A percentile compares a stretch with the other conserved stretches of the same genome.
Evolutionary conservation across 805 yeast genomes (phyloP).

Genomic region (Kuraishia borneana): DNA sequence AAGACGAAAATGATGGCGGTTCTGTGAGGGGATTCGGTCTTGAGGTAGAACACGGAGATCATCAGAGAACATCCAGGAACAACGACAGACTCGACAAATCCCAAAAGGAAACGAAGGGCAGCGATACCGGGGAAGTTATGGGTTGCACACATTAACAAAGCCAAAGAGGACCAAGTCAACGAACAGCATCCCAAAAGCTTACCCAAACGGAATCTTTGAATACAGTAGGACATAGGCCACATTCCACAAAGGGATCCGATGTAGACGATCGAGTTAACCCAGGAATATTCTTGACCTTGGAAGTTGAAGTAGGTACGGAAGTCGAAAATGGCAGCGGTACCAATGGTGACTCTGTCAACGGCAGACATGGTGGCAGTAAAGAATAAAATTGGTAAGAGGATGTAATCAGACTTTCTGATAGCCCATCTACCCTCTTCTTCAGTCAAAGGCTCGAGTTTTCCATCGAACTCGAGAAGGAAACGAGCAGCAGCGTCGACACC

Average conservation of each 20-base stretch:
- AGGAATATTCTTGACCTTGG: conserved; percentile 23
- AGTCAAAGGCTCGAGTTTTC: conserved; percentile 12
- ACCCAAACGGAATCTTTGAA: conserved; percentile 13
- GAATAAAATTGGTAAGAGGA: conserved; percentile 22
- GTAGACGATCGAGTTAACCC: conserved; percentile 29
- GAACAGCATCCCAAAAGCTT: conserved; percentile 7
- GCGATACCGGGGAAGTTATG: conserved; percentile 29
- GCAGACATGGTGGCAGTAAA: conserved; percentile 23
- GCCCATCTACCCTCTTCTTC: conserved; percentile 14
- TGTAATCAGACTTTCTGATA: conserved; percentile 23
- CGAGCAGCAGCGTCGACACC: conserved; percentile 15
- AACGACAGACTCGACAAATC: conserved; percentile 33
- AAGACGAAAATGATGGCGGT: conserved; percentile 32
- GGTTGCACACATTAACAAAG: conserved; percentile 32
- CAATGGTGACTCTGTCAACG: conserved; percentile 23
- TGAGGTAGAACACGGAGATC: conserved; percentile 43
- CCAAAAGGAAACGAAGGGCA: conserved; percentile 33
- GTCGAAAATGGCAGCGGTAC: conserved; percentile 27
- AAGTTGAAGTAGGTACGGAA: conserved; percentile 20
- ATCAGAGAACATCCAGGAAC: conserved; percentile 43
- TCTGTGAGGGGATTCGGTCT: conserved; percentile 30
- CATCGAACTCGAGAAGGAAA: conserved; percentile 10
- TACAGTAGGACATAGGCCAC: conserved; percentile 23
- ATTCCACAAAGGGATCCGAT: conserved; percentile 29
- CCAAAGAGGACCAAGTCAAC: conserved; percentile 27